Evolutionary conservation across 2,329 filamentous ascomycete species (phyloP).

Genomic region (Dactylonectria macrodidyma): DNA sequence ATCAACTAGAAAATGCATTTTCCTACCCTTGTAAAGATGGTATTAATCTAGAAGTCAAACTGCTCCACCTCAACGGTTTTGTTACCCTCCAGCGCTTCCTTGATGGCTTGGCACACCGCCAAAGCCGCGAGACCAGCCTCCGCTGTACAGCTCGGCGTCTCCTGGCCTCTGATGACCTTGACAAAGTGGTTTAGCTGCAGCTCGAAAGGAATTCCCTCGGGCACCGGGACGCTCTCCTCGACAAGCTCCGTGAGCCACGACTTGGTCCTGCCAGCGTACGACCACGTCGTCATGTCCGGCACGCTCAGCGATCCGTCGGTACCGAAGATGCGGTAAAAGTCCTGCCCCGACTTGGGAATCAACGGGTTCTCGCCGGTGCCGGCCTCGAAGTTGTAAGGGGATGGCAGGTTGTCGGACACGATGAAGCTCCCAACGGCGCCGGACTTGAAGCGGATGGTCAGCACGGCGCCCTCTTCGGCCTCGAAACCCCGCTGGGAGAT

Average conservation of each 20-base stretch:
- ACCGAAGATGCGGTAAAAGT: slow-evolving; percentile 70
- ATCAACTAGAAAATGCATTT: not conserved
- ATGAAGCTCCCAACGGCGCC: slow-evolving; percentile 72
- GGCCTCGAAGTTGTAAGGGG: slow-evolving; percentile 68
- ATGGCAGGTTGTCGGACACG: slow-evolving; percentile 65
- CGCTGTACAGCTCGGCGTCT: slow-evolving; percentile 62
- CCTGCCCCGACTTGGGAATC: slow-evolving; percentile 59
- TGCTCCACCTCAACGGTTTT: slow-evolving; percentile 42
- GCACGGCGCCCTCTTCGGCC: slow-evolving; percentile 70
- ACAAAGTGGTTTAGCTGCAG: slow-evolving; percentile 67
- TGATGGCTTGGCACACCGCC: slow-evolving; percentile 67
- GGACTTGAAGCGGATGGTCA: slow-evolving; percentile 66
- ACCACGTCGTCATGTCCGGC: slow-evolving; percentile 66
- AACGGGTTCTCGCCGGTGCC: slow-evolving; percentile 72
- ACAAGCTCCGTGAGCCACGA: slow-evolving; percentile 59
- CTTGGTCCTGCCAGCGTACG: slow-evolving; percentile 57
- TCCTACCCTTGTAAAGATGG: not conserved
- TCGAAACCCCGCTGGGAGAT: slow-evolving; percentile 60
- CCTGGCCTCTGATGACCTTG: slow-evolving; percentile 60
- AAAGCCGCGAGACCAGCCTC: slow-evolving; percentile 66
- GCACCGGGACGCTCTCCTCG: slow-evolving; percentile 46
- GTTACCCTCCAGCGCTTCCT: slow-evolving; percentile 56
- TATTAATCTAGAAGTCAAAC: slow-evolving; percentile 26
- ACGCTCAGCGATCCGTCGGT: slow-evolving; percentile 66
- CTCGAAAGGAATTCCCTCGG: slow-evolving; percentile 61